Evolutionary conservation across 768 basidiomycete species (phyloP).

Genomic region (Mrakia frigida): DNA sequence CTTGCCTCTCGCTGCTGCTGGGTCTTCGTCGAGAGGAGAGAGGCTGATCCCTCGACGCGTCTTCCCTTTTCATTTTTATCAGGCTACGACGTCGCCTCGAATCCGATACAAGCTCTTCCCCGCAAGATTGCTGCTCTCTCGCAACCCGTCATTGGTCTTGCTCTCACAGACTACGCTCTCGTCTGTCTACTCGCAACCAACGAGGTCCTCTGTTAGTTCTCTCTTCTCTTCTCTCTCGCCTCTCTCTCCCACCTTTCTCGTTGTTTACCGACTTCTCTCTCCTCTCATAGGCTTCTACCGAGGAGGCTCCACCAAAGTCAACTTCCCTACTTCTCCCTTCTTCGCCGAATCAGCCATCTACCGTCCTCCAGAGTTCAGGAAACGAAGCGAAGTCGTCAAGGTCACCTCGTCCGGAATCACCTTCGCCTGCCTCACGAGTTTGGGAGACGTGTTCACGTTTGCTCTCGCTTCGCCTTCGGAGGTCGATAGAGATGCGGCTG

Average conservation of each 20-base stretch:
- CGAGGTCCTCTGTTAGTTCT: slow-evolving; percentile 57
- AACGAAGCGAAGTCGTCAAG: slow-evolving; percentile 68
- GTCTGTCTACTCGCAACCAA: slow-evolving; percentile 68
- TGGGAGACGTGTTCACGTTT: slow-evolving; percentile 91
- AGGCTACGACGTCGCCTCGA: slow-evolving; percentile 73
- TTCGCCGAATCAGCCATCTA: slow-evolving; percentile 70
- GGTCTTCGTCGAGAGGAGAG: too few species aligned
- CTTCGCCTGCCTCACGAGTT: slow-evolving; percentile 74
- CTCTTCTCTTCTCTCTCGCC: slow-evolving; percentile 44
- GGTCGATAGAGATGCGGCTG: slow-evolving; percentile 34
- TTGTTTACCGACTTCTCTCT: background rate
- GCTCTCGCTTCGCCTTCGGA: slow-evolving; percentile 45
- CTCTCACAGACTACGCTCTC: slow-evolving; percentile 79
- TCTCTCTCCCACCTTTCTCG: slow-evolving; percentile 17
- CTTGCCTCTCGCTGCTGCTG: too few species aligned
- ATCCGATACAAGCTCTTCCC: slow-evolving; percentile 63
- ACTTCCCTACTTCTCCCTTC: slow-evolving; percentile 72
- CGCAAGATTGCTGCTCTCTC: slow-evolving; percentile 73
- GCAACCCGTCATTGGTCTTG: slow-evolving; percentile 63
- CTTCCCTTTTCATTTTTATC: background rate
- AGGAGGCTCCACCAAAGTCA: slow-evolving; percentile 38
- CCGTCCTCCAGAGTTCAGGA: slow-evolving; percentile 69
- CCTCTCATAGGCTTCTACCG: background rate
- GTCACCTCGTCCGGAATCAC: slow-evolving; percentile 70
- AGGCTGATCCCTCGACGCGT: background rate